phyloP scores from a whole-genome alignment of 2,329 filamentous ascomycete genomes.

The Ophiostoma sp. region DNA sequence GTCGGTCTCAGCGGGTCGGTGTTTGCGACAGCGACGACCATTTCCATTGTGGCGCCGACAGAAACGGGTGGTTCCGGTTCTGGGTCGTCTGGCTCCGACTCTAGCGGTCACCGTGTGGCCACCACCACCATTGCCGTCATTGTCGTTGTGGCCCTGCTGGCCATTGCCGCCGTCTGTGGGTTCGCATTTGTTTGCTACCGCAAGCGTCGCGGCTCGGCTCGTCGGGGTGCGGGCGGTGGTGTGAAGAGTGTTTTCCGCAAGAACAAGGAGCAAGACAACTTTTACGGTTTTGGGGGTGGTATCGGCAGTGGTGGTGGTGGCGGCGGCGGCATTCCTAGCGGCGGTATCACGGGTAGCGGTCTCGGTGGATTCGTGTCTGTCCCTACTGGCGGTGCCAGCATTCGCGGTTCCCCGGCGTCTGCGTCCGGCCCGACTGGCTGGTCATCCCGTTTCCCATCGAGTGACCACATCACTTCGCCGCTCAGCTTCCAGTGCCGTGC shows the following conservation, averaged over 20 bases:
- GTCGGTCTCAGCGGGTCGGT: constrained; percentile 37
- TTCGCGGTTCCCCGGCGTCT: not conserved
- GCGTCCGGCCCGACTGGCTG: constrained; percentile 9
- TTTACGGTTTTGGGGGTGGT: constrained; percentile 21
- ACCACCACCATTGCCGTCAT: constrained; percentile 48
- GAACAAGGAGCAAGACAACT: constrained; percentile 10
- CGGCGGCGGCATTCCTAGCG: constrained; percentile 16
- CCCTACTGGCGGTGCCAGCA: not conserved
- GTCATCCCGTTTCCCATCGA: constrained; percentile 7
- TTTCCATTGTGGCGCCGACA: constrained; percentile 41
- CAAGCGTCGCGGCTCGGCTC: constrained; percentile 43
- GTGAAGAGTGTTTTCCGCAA: constrained; percentile 9
- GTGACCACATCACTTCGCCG: constrained; percentile 21
- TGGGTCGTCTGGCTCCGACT: constrained; percentile 1
- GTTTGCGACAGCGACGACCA: constrained; percentile 32
- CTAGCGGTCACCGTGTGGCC: constrained; percentile 34
- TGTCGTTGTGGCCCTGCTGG: constrained; percentile 42
- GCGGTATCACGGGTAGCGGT: constrained; percentile 4
- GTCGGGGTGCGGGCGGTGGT: constrained; percentile 35
- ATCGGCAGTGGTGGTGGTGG: constrained; percentile 20
- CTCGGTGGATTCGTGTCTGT: not conserved
- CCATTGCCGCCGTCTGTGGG: constrained; percentile 42
- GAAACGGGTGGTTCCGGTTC: constrained; percentile 29
- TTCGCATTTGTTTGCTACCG: constrained; percentile 49
- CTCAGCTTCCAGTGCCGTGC: constrained; percentile 25